Evolutionary conservation across 2,329 filamentous ascomycete genomes (phyloP).

Genomic region (Ceratocystiopsis brevicomis): DNA sequence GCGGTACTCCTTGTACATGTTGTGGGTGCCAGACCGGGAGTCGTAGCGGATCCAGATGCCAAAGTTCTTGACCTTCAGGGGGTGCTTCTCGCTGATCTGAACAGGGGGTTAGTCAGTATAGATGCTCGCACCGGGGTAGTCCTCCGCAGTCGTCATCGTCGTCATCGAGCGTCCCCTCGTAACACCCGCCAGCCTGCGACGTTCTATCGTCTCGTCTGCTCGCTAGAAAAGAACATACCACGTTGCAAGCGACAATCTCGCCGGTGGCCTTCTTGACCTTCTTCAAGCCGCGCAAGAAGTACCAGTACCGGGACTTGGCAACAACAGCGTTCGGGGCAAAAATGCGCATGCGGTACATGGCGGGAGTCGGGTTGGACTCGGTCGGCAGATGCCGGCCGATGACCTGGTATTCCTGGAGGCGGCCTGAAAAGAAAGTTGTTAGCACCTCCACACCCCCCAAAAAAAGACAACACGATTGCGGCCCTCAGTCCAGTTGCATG

Average conservation of each 20-base stretch:
- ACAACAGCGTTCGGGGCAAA: slow-evolving; percentile 96
- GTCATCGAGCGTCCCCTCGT: no score
- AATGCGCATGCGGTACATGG: slow-evolving; percentile 99
- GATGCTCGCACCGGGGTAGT: no score
- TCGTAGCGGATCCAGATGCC: slow-evolving; percentile 99
- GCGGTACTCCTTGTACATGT: slow-evolving; percentile 99
- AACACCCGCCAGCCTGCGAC: no score
- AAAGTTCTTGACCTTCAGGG: slow-evolving; percentile 99
- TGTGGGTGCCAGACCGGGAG: slow-evolving; percentile 98
- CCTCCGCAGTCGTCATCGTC: no score
- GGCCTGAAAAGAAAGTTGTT: slow-evolving; percentile 42
- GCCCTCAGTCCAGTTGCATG: no score
- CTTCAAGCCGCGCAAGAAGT: slow-evolving; percentile 96
- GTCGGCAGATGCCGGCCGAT: slow-evolving; percentile 98
- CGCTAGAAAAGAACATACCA: slow-evolving; percentile 40
- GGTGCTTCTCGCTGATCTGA: slow-evolving; percentile 96
- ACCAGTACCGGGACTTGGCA: slow-evolving; percentile 99
- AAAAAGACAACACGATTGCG: neutral
- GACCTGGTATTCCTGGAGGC: slow-evolving; percentile 99
- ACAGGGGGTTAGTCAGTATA: slow-evolving; percentile 5
- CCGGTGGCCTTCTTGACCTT: slow-evolving; percentile 99
- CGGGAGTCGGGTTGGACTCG: slow-evolving; percentile 90
- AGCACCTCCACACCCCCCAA: slow-evolving; percentile 4
- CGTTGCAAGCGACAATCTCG: slow-evolving; percentile 95
- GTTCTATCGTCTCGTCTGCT: neutral